phyloP scores from a whole-genome alignment of 768 basidiomycete genomes.

The Serendipita sp. region DNA sequence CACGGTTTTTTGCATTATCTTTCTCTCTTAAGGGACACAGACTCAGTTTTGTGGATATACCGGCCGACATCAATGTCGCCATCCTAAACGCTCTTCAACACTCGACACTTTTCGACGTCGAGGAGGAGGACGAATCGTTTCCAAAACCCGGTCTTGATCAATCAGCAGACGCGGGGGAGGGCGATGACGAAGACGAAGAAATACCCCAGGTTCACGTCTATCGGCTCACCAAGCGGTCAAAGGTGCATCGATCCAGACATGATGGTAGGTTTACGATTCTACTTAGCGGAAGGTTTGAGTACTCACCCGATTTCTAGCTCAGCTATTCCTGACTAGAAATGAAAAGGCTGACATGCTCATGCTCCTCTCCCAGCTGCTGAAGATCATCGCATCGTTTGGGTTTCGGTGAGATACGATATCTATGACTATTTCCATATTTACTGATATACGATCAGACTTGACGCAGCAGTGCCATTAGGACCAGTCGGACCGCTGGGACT shows the following conservation, averaged over 20 bases:
- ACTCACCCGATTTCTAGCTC: not conserved
- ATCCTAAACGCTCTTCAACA: not conserved
- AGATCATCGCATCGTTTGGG: not conserved
- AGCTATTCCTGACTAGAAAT: not conserved
- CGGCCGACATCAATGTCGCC: not conserved
- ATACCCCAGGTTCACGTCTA: not conserved
- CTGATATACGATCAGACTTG: not conserved
- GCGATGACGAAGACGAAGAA: not conserved
- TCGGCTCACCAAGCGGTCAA: not conserved
- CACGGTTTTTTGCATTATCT: not conserved
- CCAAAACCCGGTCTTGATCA: not conserved
- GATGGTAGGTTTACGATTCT: not conserved
- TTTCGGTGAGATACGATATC: not conserved
- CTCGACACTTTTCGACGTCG: not conserved
- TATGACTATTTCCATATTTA: not conserved
- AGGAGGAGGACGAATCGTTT: not conserved
- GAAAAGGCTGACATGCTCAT: constrained; percentile 6
- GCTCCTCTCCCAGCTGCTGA: not conserved
- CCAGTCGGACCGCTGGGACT: not conserved
- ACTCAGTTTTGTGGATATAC: constrained; percentile 1
- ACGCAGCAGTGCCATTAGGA: not conserved
- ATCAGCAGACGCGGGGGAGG: not conserved
- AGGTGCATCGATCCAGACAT: not conserved
- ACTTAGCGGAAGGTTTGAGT: not conserved
- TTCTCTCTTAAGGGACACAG: not conserved